These are phyloP conservation scores for Blumeriella jaapii DNA, from an alignment of 2,329 filamentous ascomycete genomes.

Conservation along the genomic window DNA sequence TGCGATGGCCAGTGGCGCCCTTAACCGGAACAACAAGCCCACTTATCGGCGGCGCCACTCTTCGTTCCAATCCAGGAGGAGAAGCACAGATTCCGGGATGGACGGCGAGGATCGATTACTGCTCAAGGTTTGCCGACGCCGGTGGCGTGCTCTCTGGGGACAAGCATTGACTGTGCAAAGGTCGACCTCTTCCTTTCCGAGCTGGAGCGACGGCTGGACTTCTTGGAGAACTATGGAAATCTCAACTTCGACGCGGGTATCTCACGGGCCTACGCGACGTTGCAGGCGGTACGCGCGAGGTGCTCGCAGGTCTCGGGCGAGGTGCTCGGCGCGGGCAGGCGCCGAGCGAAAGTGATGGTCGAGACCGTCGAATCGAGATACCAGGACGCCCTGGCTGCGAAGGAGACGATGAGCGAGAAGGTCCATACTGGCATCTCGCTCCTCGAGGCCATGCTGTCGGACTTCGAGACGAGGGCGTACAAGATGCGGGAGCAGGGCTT, in stretches of 20 bases:
- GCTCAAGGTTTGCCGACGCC: constrained; percentile 44
- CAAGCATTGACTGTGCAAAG: constrained; percentile 30
- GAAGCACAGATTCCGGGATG: constrained; percentile 48
- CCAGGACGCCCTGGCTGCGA: constrained; percentile 71
- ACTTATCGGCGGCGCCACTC: constrained; percentile 38
- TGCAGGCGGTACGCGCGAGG: constrained; percentile 75
- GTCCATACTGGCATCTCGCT: constrained; percentile 77
- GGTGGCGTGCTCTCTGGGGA: too few species aligned
- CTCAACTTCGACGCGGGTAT: constrained; percentile 74
- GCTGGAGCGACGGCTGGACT: constrained; percentile 74
- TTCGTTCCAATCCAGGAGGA: constrained; percentile 40
- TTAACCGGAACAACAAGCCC: constrained; percentile 14
- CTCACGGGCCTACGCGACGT: constrained; percentile 70
- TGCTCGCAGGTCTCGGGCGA: constrained; percentile 87
- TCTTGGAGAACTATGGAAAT: constrained; percentile 80
- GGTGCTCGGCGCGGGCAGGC: constrained; percentile 74
- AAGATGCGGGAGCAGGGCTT: constrained; percentile 70
- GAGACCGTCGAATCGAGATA: constrained; percentile 85
- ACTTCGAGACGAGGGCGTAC: constrained; percentile 73
- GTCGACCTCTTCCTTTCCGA: constrained; percentile 76
- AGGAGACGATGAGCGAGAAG: constrained; percentile 85
- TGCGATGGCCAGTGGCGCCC: constrained; percentile 16
- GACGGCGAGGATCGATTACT: constrained; percentile 51
- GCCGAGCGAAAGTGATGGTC: constrained; percentile 77
- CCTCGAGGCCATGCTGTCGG: constrained; percentile 73